Evolutionary conservation across 169 alveolate genomes (phyloP).

Genomic region (Cryptosporidium viatorum): DNA sequence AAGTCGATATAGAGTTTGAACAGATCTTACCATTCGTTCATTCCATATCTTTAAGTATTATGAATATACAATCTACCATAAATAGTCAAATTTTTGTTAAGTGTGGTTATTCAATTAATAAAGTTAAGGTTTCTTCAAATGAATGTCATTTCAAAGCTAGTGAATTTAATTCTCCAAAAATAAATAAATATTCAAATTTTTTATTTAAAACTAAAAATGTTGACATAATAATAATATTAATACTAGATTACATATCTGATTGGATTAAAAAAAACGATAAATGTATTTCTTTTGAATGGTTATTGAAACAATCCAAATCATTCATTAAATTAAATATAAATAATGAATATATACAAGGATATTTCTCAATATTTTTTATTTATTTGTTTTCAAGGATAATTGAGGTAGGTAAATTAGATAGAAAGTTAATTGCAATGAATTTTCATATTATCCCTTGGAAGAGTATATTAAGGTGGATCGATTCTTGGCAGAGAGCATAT

Average conservation of each 20-base stretch:
- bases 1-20: not conserved
- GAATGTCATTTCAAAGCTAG: not conserved
- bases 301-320: not conserved
- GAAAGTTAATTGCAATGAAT: not conserved
- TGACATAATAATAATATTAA: constrained; percentile 25
- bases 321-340: not conserved
- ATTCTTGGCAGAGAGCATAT: constrained; percentile 1
- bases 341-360: not conserved
- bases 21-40: constrained; percentile 33
- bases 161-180: not conserved
- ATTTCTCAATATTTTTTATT: constrained; percentile 26
- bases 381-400: constrained; percentile 32
- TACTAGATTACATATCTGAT: constrained; percentile 39
- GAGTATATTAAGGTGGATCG: constrained; percentile 33
- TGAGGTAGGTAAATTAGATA: constrained; percentile 16
- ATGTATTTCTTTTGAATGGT: constrained; percentile 1
- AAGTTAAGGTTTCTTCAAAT: not conserved
- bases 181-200: not conserved
- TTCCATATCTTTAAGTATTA: constrained; percentile 15
- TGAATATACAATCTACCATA: constrained; percentile 16
- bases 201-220: constrained; percentile 42
- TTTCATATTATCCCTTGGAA: constrained; percentile 47
- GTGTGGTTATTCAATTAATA: not conserved
- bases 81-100: not conserved
- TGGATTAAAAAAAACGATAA: constrained; percentile 16